Evolutionary conservation across 768 basidiomycete species (phyloP).

Genomic region (Mycena indigotica): DNA sequence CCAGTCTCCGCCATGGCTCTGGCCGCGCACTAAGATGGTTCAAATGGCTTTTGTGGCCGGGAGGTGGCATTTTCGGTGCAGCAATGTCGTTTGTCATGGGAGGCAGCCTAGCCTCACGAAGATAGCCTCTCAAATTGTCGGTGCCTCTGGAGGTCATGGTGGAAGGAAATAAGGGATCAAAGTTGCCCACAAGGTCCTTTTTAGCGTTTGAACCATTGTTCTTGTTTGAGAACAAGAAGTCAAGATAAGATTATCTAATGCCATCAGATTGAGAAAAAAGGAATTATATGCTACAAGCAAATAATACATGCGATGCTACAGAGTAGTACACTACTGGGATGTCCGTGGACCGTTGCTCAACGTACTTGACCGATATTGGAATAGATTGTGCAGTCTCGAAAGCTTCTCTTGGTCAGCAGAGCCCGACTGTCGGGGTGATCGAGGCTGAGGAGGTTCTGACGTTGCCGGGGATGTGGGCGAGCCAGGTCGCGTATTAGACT

Average conservation of each 20-base stretch:
- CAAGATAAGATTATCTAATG: background rate
- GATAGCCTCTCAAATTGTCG: conserved; percentile 48
- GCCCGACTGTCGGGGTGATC: conserved; percentile 35
- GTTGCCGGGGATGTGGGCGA: conserved; percentile 31
- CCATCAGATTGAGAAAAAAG: background rate
- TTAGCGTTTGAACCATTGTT: background rate
- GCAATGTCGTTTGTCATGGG: conserved; percentile 34
- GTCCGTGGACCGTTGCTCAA: conserved; percentile 42
- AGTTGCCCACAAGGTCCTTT: background rate
- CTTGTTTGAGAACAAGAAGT: background rate
- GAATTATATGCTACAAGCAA: conserved; percentile 2
- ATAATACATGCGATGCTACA: conserved; percentile 15
- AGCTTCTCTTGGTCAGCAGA: conserved; percentile 61
- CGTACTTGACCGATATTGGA: conserved; percentile 79
- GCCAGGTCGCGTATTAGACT: conserved; percentile 53
- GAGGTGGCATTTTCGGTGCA: conserved; percentile 36
- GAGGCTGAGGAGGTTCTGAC: conserved; percentile 35
- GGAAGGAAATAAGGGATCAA: background rate
- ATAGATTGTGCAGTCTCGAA: conserved; percentile 76
- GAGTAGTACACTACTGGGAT: conserved; percentile 12
- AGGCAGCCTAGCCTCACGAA: conserved; percentile 51
- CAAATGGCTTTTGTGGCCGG: conserved; percentile 48
- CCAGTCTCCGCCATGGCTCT: conserved; percentile 54
- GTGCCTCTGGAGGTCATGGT: conserved; percentile 36
- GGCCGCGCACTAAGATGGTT: conserved; percentile 48